Evolutionary conservation across 2,329 filamentous ascomycete species (phyloP), one percentile per base, ranked within the genome.

Genomic region (Grosmannia penicillata): DNA sequence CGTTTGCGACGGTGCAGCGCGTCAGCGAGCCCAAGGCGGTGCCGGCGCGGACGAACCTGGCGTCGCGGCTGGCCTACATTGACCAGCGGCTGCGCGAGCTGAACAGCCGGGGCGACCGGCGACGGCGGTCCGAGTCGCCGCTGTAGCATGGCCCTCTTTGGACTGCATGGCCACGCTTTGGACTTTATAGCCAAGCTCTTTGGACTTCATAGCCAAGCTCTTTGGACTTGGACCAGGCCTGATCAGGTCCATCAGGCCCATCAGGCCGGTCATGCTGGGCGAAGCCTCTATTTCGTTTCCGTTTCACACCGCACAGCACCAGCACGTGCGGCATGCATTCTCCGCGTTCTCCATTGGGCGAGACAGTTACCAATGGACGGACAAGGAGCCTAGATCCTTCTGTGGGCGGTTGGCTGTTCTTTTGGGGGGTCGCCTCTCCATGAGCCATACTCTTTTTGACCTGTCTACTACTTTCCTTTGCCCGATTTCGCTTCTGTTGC

Each of bases 11-110:
- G 0, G 58, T 75, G 26, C 70, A 75, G 45, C 45, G 38, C 6
- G 29, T 39, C 3, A 17, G 39, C 6, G 39, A 60, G 29, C 50
- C 56, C 17, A 53, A 49, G 28, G 40, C 54, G 6, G 48, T 56
- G n/a, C 49, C 56, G 7, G 53, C 58, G 18, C 57, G 60, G 40
- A 55, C 63, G 13, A 65, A 63, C 27, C 53, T 75, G 31, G 60
- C 64, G 18, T 63, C 61, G 26, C 66, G 69, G 10, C 55, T 75
- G 39, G 68, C 70, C 5, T 74, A 75, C 44, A 64, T 75, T 33
- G 70, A 75, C 48, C 64, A 72, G 46, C 66, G 70, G 27, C 62
- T 75, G 31, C 67, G 65, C 46, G 67, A 72, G 43, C 58, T 75
- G 41, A 63, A 68, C 43, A 63, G 58, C 33, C 62, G 63, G 27